Conservation (phyloP, 2,329 filamentous ascomycete genomes). For the Alternaria postmessia region DNA sequence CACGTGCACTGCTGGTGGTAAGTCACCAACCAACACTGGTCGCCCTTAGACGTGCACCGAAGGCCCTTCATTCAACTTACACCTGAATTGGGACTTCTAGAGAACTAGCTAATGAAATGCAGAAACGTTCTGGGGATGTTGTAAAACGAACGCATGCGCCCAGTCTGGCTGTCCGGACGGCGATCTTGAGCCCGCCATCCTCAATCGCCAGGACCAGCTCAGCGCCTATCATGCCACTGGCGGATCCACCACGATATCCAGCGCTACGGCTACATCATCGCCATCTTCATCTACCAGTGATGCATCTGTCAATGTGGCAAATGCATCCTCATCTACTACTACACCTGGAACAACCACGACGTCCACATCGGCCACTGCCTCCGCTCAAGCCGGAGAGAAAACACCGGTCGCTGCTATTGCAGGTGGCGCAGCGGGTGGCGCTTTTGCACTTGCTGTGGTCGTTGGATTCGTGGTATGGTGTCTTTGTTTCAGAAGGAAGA, state of each 20-base stretch:
- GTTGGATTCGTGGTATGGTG: constrained; percentile 29
- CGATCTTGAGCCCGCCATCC: constrained; percentile 34
- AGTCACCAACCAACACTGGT: background rate
- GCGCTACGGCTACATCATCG: constrained; percentile 8
- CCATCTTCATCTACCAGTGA: background rate
- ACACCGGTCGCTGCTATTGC: constrained; percentile 32
- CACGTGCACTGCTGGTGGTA: constrained; percentile 39
- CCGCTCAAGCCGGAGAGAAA: constrained; percentile 3
- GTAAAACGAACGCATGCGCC: constrained; percentile 46
- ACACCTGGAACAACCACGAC: constrained; percentile 1
- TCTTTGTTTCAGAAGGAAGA: constrained; percentile 19
- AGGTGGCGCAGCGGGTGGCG: constrained; percentile 34
- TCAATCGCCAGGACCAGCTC: constrained; percentile 21
- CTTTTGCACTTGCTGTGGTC: constrained; percentile 23
- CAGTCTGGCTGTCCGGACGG: constrained; percentile 36
- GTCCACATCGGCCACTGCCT: background rate
- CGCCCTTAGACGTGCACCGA: background rate
- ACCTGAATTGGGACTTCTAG: background rate
- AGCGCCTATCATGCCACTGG: constrained; percentile 26
- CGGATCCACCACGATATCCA: constrained; percentile 11
- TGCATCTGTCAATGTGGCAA: constrained; percentile 3
- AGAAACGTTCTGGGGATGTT: constrained; percentile 51
- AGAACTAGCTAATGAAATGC: background rate
- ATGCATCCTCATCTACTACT: background rate
- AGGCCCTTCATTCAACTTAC: background rate